These are phyloP conservation scores for Penicillium longicatenatum DNA, from an alignment of 495 filamentous ascomycete genomes.

Conservation along the genomic window DNA sequence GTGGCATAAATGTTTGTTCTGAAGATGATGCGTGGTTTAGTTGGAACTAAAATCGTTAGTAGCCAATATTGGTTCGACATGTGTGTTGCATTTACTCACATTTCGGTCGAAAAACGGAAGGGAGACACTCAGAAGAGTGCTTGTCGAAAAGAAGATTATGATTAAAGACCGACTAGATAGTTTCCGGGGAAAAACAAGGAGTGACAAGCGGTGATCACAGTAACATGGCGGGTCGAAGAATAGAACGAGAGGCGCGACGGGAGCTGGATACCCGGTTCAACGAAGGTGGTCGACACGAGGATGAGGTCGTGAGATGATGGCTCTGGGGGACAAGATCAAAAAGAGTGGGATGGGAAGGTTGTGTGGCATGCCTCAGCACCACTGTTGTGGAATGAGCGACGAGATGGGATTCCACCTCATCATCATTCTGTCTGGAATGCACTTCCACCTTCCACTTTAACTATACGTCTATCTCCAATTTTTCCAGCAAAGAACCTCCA, in stretches of 20 bases:
- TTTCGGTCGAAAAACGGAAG: neutral
- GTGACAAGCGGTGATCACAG: constrained; percentile 15
- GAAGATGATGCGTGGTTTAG: neutral
- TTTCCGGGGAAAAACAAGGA: constrained; percentile 17
- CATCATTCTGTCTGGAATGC: constrained; percentile 1
- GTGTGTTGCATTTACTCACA: neutral
- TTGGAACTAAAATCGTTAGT: neutral
- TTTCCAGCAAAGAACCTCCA: neutral
- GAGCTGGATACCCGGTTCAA: constrained; percentile 16
- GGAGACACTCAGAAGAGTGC: constrained; percentile 5
- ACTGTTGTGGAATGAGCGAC: constrained; percentile 14
- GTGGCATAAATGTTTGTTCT: neutral
- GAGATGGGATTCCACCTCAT: constrained; percentile 12
- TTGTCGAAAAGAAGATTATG: neutral
- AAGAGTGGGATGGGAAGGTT: constrained; percentile 9
- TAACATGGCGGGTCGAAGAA: constrained; percentile 13
- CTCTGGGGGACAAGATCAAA: constrained; percentile 7
- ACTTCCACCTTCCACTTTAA: neutral
- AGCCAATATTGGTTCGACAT: neutral
- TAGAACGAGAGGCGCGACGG: constrained; percentile 11
- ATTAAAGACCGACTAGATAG: constrained; percentile 17
- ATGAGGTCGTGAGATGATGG: neutral
- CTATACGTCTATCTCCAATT: neutral
- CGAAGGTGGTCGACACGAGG: constrained; percentile 6
- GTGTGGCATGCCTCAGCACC: constrained; percentile 21